These are phyloP conservation scores for Leishmania guyanensis DNA, from an alignment of 208 protist species.

Conservation along the genomic window DNA sequence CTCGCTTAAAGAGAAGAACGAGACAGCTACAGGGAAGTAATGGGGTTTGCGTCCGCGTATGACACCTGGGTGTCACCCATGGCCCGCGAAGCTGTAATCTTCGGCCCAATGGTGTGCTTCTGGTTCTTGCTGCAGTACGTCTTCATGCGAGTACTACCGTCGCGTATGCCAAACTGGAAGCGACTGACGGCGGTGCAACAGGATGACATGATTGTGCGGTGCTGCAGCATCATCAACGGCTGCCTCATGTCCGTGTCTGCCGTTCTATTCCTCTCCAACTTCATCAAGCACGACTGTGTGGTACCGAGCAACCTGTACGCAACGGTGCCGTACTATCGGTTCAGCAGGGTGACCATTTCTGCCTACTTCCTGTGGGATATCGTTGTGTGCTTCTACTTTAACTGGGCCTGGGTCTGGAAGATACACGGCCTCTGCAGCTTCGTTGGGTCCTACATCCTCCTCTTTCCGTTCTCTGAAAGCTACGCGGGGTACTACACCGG, in stretches of 20 bases:
- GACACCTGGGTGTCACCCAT: conserved; percentile 74
- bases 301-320: conserved; percentile 53
- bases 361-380: conserved; percentile 88
- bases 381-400: conserved; percentile 72
- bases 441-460: conserved; percentile 64
- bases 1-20: neutral
- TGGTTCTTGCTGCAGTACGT: conserved; percentile 61
- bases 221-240: conserved; percentile 69
- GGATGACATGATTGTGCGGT: conserved; percentile 69
- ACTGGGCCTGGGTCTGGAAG: conserved; percentile 75
- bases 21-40: conserved; percentile 6
- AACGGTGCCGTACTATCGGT: conserved; percentile 60
- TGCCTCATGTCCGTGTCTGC: conserved; percentile 67
- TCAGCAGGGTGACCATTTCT: conserved; percentile 66
- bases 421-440: conserved; percentile 76
- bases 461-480: conserved; percentile 77
- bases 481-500: conserved; percentile 84
- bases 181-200: conserved; percentile 35
- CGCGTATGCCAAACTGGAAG: conserved; percentile 39
- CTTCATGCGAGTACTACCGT: conserved; percentile 33
- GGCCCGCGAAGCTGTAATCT: conserved; percentile 51
- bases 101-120: conserved; percentile 55
- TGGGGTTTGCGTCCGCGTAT: conserved; percentile 58
- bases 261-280: conserved; percentile 56
- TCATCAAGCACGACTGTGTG: conserved; percentile 31